These are phyloP conservation scores for Malus sylvestris DNA, from an alignment of 306 rosid species.

Conservation along the genomic window DNA sequence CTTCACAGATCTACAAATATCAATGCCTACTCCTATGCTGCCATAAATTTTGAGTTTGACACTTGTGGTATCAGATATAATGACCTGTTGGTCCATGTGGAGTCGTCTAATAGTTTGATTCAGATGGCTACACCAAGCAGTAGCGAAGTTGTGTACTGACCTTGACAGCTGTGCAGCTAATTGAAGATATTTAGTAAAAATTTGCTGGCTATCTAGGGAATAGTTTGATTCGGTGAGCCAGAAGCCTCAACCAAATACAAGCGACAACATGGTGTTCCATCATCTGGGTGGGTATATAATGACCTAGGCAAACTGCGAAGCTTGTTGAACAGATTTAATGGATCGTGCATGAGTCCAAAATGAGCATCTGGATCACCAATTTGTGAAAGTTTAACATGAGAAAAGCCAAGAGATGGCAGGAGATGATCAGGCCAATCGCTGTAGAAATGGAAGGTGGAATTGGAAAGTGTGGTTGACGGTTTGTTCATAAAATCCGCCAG, in stretches of 20 bases:
- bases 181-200: constrained; percentile 39
- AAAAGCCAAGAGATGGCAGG: constrained; percentile 83
- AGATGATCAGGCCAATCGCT: constrained; percentile 99
- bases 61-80: constrained; percentile 21
- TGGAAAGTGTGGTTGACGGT: constrained; percentile 67
- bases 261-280: constrained; percentile 88
- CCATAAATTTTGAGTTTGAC: constrained; percentile 9
- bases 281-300: constrained; percentile 70
- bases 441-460: constrained; percentile 75
- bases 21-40: constrained; percentile 24
- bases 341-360: constrained; percentile 78
- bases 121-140: constrained; percentile 61
- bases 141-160: constrained; percentile 49
- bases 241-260: constrained; percentile 88
- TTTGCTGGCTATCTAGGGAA: constrained; percentile 19
- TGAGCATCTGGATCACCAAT: constrained; percentile 98
- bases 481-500: constrained; percentile 96
- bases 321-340: constrained; percentile 77
- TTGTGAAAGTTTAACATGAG: constrained; percentile 72
- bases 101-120: constrained; percentile 41
- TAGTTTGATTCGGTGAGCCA: constrained; percentile 62
- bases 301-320: constrained; percentile 86
- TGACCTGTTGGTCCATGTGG: constrained; percentile 9
- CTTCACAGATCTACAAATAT: constrained; percentile 28
- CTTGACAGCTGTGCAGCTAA: constrained; percentile 56